These are phyloP conservation scores for Scheffersomyces illinoinensis DNA, from an alignment of 1,139 yeast genomes.

Conservation along the genomic window DNA sequence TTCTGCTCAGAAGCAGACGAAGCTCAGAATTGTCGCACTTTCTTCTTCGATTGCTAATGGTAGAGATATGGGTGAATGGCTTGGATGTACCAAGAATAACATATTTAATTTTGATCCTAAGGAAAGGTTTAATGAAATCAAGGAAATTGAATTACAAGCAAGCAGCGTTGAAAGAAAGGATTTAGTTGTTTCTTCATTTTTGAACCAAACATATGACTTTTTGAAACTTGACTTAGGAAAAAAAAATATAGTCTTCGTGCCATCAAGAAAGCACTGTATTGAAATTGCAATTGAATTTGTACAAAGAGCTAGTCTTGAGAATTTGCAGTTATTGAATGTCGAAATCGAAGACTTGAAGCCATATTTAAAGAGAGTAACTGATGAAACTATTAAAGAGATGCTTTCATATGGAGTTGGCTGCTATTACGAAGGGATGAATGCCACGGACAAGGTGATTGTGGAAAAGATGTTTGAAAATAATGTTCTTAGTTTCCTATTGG, in stretches of 20 bases:
- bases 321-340: constrained; percentile 19
- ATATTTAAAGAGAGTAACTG: constrained; percentile 47
- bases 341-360: constrained; percentile 41
- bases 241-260: constrained; percentile 53
- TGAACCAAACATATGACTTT: constrained; percentile 46
- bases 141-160: constrained; percentile 58
- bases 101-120: constrained; percentile 71
- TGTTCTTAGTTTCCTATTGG: constrained; percentile 54
- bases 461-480: constrained; percentile 52
- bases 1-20: constrained; percentile 57
- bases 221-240: constrained; percentile 28
- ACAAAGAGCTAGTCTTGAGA: constrained; percentile 33
- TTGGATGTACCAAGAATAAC: constrained; percentile 62
- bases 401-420: constrained; percentile 70
- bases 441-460: constrained; percentile 54
- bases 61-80: constrained; percentile 82
- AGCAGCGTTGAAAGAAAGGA: constrained; percentile 29
- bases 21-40: constrained; percentile 63
- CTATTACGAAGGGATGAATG: constrained; percentile 59
- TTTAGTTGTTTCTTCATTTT: constrained; percentile 43
- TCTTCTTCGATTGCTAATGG: constrained; percentile 73
- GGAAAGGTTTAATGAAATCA: constrained; percentile 56
- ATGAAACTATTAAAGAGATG: constrained; percentile 43
- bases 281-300: constrained; percentile 52
- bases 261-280: constrained; percentile 56